Evolutionary conservation across 495 filamentous ascomycete genomes (phyloP).

Genomic region (Terfezia claveryi): DNA sequence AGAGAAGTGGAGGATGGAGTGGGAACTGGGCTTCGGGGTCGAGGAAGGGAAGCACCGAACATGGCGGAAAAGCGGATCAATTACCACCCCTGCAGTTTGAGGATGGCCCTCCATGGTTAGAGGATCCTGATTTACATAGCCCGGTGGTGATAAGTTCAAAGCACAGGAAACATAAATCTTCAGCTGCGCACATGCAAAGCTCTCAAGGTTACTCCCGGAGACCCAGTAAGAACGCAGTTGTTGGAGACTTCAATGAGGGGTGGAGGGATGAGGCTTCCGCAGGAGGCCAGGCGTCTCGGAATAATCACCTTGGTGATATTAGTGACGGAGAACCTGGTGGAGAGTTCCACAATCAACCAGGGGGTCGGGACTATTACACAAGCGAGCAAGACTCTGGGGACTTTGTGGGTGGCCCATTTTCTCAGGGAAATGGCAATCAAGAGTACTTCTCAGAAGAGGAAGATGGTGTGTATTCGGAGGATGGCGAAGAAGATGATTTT

Average conservation of each 20-base stretch:
- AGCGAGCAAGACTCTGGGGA: slow-evolving; percentile 9
- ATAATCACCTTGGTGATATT: not conserved
- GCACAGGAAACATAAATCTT: slow-evolving; percentile 69
- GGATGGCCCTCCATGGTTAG: slow-evolving; percentile 89
- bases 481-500: slow-evolving; percentile 18
- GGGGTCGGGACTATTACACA: slow-evolving; percentile 9
- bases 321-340: slow-evolving; percentile 13
- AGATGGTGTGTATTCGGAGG: slow-evolving; percentile 20
- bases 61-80: slow-evolving; percentile 30
- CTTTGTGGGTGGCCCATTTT: not conserved
- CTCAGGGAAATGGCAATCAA: slow-evolving; percentile 3
- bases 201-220: slow-evolving; percentile 8
- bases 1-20: slow-evolving; percentile 32
- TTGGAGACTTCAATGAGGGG: not conserved
- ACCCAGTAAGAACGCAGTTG: slow-evolving; percentile 12
- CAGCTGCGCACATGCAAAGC: slow-evolving; percentile 24
- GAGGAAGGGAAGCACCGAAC: slow-evolving; percentile 20
- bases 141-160: slow-evolving; percentile 57
- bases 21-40: slow-evolving; percentile 19
- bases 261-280: not conserved
- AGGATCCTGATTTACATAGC: slow-evolving; percentile 88
- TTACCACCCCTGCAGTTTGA: slow-evolving; percentile 68
- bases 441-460: slow-evolving; percentile 14
- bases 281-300: not conserved
- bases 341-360: slow-evolving; percentile 16